Evolutionary conservation across 148 eudicot species (phyloP).

Genomic region (Pouteria glomerata): DNA sequence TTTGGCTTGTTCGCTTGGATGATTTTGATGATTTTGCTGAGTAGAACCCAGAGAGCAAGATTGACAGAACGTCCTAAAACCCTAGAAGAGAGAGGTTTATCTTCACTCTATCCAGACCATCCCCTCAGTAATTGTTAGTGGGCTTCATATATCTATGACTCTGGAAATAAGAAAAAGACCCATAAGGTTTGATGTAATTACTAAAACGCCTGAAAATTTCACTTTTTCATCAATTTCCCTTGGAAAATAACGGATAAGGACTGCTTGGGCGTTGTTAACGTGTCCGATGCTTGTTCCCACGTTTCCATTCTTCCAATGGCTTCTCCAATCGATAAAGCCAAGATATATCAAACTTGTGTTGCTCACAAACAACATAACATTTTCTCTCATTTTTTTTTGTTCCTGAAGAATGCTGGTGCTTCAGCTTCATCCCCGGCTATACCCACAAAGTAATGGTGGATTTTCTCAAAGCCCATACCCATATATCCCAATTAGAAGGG

Average conservation of each 20-base stretch:
- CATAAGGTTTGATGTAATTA: background rate
- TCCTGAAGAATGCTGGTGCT: conserved; percentile 16
- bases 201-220: background rate
- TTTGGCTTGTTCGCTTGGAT: background rate
- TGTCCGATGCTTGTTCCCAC: conserved; percentile 27
- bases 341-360: background rate
- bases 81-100: conserved; percentile 13
- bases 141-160: background rate
- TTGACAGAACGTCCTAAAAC: conserved; percentile 6
- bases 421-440: conserved; percentile 21
- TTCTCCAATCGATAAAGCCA: background rate
- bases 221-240: background rate
- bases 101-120: conserved; percentile 1
- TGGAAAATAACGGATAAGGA: conserved; percentile 3
- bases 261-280: conserved; percentile 18
- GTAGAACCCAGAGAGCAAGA: background rate
- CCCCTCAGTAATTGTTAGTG: no score
- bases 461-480: conserved; percentile 11
- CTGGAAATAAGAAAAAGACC: background rate
- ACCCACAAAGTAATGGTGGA: conserved; percentile 15
- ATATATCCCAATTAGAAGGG: conserved; percentile 8
- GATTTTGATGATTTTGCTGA: background rate
- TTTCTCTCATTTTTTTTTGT: background rate
- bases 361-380: background rate
- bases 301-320: background rate